Base-by-base conservation (phyloP, 306 rosid species). In the Canavalia ensiformis region DNA sequence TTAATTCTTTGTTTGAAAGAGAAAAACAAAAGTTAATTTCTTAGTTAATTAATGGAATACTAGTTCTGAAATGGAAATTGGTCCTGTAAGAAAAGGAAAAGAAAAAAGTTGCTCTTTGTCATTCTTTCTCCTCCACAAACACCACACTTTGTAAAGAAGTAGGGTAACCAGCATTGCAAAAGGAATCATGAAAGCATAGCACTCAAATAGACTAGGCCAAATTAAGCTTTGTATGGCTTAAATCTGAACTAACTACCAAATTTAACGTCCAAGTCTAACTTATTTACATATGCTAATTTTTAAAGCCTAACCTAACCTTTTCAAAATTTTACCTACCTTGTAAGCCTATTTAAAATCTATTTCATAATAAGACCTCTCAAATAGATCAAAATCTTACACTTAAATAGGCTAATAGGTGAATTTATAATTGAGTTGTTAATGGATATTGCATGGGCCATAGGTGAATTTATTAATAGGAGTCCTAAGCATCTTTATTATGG, bases 151-250 rank as follows among this genome's bases (percentile, higher is more conserved):
- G 31, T 78, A 51, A 68, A 81, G 76, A 44, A 63, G 90, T 83
- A 84, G 88, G 91, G 77, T 81, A 83, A 81, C 77, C 5, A 69
- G 85, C 83, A 86, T 83, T 91, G 45, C 83, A 76, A 82, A 76
- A 82, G 66, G 84, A 92, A 92, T 92, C 86, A 92, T 92, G 89
- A 90, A 87, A 88, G 89, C 88, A 75, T 47, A 72, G 91, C 97
- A 90, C 90, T 90, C 94, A 18, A 18, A 18, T 18, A 18, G 25
- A 18, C 25, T 18, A 18, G 25, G 25, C 25, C 25, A 18, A 18
- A 18, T 18, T 18, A 18, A 18, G 25, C 25, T 18, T 18, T 18
- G 25, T 18, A 18, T 18, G 25, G 25, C 25, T 0, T 18, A 18
- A 18, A 18, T 18, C 25, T 18, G 25, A 18, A 18, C 25, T 18